Conservation (phyloP, 2,329 filamentous ascomycete species). For the Aspergillus caelatus region DNA sequence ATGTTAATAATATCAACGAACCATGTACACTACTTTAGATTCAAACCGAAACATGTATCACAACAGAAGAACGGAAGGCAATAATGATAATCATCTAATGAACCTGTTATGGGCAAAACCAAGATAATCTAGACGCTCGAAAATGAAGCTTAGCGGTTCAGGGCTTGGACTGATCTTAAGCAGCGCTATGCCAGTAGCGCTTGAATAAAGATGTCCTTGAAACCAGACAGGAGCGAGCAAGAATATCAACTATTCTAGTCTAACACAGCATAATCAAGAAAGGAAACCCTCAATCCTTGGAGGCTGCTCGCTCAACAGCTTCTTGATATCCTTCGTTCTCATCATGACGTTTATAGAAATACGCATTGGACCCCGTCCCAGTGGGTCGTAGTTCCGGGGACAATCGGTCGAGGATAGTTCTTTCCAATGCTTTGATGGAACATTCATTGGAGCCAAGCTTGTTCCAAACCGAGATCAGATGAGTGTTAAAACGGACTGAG, state of each 20-base stretch:
- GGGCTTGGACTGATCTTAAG: neutral
- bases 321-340: conserved; percentile 82
- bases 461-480: conserved; percentile 92
- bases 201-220: neutral
- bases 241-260: neutral
- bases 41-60: neutral
- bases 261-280: neutral
- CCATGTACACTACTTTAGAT: conserved; percentile 9
- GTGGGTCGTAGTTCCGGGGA: conserved; percentile 73
- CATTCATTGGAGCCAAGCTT: conserved; percentile 79
- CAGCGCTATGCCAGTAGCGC: neutral
- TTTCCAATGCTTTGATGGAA: conserved; percentile 74
- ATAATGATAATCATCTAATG: neutral
- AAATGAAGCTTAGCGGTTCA: neutral
- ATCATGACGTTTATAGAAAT: conserved; percentile 83
- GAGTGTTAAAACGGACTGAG: conserved; percentile 84
- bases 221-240: neutral
- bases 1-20: neutral
- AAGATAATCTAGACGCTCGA: neutral
- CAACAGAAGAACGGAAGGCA: neutral
- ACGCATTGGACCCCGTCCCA: conserved; percentile 47
- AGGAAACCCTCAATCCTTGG: neutral
- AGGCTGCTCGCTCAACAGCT: conserved; percentile 18
- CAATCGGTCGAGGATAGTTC: conserved; percentile 73
- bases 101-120: neutral